phyloP scores from a whole-genome alignment of 495 filamentous ascomycete species.

The Glonium stellatum region DNA sequence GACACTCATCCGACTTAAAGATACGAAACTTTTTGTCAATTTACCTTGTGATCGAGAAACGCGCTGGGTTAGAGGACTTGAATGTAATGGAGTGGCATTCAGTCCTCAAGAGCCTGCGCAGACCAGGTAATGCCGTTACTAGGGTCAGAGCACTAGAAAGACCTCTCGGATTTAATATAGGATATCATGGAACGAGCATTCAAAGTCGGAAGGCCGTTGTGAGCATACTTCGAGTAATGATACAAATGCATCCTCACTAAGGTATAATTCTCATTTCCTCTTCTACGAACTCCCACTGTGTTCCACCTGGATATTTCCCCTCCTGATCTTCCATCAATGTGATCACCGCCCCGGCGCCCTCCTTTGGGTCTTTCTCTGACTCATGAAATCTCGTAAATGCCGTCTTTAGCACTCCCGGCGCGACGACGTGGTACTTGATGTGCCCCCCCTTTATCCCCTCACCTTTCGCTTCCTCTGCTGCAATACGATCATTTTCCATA shows the following conservation, averaged over 20 bases:
- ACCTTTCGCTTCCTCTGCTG: conserved; percentile 14
- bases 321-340: conserved; percentile 6
- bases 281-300: conserved; percentile 14
- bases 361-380: conserved; percentile 12
- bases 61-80: no score
- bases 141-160: no score
- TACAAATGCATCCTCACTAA: not conserved
- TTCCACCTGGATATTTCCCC: conserved; percentile 6
- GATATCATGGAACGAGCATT: no score
- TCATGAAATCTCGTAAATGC: conserved; percentile 12
- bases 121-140: no score
- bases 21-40: no score
- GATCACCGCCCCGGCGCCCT: conserved; percentile 7
- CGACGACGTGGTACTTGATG: conserved; percentile 5
- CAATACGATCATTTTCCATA: conserved; percentile 11
- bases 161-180: no score
- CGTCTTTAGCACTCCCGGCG: conserved; percentile 10
- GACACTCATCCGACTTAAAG: no score
- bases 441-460: not conserved
- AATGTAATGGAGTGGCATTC: no score
- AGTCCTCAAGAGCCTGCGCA: no score
- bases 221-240: no score
- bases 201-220: no score
- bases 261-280: conserved; percentile 4
- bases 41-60: no score